Conservation (phyloP, 257 asterid species). For the Rauvolfia tetraphylla region DNA sequence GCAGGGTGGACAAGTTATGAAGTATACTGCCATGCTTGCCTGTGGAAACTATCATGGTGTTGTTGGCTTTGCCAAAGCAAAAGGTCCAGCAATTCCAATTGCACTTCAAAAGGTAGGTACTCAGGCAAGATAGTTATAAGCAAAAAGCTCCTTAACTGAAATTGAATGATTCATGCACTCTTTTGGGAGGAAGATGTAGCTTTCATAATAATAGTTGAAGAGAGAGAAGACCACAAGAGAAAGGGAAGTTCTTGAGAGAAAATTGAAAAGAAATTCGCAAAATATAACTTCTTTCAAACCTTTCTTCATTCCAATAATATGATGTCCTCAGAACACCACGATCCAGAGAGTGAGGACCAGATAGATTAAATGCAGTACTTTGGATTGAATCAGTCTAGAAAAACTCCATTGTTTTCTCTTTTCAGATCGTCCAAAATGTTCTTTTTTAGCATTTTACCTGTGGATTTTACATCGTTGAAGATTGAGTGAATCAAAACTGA, state of each 20-base stretch:
- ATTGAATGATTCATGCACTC: neutral
- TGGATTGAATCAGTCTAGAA: neutral
- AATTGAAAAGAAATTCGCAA: neutral
- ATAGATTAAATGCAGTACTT: neutral
- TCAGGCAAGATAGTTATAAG: neutral
- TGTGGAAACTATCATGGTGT: constrained; percentile 96
- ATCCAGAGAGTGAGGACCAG: neutral
- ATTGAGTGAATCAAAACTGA: neutral
- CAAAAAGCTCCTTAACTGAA: constrained; percentile 1
- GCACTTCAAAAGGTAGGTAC: constrained; percentile 81
- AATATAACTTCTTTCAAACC: neutral
- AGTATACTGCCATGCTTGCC: constrained; percentile 82
- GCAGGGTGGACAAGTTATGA: constrained; percentile 87
- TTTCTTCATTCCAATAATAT: neutral
- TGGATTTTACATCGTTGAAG: neutral
- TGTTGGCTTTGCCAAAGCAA: constrained; percentile 92
- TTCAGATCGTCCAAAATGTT: neutral
- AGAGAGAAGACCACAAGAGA: neutral
- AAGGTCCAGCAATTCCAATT: constrained; percentile 69
- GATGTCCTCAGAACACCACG: neutral
- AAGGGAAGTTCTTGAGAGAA: neutral
- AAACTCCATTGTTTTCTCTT: neutral
- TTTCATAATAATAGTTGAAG: neutral
- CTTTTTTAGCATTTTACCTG: neutral
- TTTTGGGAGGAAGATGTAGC: neutral